A percentile compares a stretch with the other conserved stretches of the same genome.
phyloP scores from a whole-genome alignment of 768 basidiomycete species.

The Tricholoma hemisulphureum region DNA sequence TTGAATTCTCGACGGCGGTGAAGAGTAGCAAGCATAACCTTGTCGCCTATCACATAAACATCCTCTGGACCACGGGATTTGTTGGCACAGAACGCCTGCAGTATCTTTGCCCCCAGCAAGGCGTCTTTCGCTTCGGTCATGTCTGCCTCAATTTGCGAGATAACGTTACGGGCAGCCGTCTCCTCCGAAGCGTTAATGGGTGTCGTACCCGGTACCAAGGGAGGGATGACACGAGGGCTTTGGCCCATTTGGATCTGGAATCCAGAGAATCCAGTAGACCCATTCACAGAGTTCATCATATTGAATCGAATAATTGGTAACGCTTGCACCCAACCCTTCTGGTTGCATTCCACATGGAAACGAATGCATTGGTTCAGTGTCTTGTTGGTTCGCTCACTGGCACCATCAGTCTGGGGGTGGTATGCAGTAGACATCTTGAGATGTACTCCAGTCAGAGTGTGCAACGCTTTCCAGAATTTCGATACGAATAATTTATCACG shows the following conservation, averaged over 20 bases:
- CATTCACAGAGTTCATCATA: slow-evolving; percentile 18
- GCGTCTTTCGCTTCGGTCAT: slow-evolving; percentile 7
- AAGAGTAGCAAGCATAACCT: slow-evolving; percentile 29
- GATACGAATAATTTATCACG: too few species aligned
- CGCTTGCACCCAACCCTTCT: slow-evolving; percentile 26
- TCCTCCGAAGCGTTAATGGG: not conserved
- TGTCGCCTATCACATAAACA: slow-evolving; percentile 10
- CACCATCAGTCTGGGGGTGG: too few species aligned
- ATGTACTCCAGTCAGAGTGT: too few species aligned
- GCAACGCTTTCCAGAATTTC: too few species aligned
- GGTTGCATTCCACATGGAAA: slow-evolving; percentile 24
- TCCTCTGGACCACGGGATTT: not conserved
- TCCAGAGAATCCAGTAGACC: slow-evolving; percentile 19
- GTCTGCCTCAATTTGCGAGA: slow-evolving; percentile 2
- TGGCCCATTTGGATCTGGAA: slow-evolving; percentile 11
- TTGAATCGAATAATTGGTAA: slow-evolving; percentile 25
- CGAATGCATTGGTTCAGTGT: too few species aligned
- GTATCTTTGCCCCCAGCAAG: slow-evolving; percentile 6
- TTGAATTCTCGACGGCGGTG: slow-evolving; percentile 23
- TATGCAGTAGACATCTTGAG: too few species aligned
- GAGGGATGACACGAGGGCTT: slow-evolving; percentile 21
- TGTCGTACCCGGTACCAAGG: slow-evolving; percentile 4
- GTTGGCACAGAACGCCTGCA: not conserved
- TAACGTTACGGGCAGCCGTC: not conserved
- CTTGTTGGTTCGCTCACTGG: too few species aligned